Conservation (phyloP, 176 grass and related monocot genomes). For the Musa acuminata region DNA sequence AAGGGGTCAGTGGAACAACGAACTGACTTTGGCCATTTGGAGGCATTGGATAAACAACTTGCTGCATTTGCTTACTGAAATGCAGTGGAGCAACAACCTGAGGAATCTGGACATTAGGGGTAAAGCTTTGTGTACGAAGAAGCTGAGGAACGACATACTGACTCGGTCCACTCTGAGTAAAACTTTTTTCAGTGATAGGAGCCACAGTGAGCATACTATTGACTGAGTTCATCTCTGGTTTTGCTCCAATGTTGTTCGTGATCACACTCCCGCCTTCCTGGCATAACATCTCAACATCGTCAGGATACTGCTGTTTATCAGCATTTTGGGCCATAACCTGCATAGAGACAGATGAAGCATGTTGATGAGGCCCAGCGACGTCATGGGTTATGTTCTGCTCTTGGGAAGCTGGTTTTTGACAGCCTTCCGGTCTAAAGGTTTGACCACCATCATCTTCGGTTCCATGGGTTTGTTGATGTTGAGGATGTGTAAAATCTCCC, state of each 20-base stretch:
- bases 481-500: conserved; percentile 28
- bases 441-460: conserved; percentile 15
- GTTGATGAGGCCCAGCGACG: conserved; percentile 25
- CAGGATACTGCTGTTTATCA: conserved; percentile 25
- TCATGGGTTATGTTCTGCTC: conserved; percentile 27
- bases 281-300: background rate
- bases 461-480: conserved; percentile 27
- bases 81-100: conserved; percentile 26
- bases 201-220: conserved; percentile 7
- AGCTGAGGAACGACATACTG: conserved; percentile 36
- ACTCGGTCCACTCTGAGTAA: conserved; percentile 21
- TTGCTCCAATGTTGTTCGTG: conserved; percentile 21
- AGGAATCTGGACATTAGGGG: conserved; percentile 29
- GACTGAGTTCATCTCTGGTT: conserved; percentile 27
- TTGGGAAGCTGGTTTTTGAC: conserved; percentile 32
- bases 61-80: conserved; percentile 36
- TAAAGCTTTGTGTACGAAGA: conserved; percentile 25
- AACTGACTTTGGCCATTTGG: conserved; percentile 42
- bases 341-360: conserved; percentile 7
- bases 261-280: conserved; percentile 21
- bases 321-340: conserved; percentile 17
- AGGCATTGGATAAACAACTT: conserved; percentile 34
- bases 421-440: conserved; percentile 16
- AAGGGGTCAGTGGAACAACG: conserved; percentile 19
- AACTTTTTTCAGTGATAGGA: conserved; percentile 25